These are phyloP conservation scores for Cryptosporidium sp. DNA, from an alignment of 169 alveolate species.

Conservation along the genomic window DNA sequence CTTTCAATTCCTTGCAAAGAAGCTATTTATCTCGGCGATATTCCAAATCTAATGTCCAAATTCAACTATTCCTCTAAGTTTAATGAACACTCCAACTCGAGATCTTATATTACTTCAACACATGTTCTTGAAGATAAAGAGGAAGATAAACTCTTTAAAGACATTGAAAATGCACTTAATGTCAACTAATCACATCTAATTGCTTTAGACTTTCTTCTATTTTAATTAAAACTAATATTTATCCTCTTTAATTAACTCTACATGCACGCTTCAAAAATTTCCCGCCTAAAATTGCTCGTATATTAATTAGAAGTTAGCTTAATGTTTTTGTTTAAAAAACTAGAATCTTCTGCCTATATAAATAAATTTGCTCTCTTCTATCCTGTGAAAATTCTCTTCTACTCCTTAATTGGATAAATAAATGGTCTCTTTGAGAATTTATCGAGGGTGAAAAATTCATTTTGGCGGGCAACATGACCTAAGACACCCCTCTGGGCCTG, in stretches of 20 bases:
- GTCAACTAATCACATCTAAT: neutral
- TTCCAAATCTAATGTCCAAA: conserved; percentile 13
- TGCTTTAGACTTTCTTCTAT: neutral
- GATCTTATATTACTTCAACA: neutral
- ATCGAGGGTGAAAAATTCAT: neutral
- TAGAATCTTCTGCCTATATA: neutral
- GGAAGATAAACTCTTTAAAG: conserved; percentile 9
- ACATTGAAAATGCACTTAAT: conserved; percentile 6
- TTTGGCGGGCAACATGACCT: conserved; percentile 22
- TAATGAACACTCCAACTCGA: neutral
- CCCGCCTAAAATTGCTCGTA: conserved; percentile 13
- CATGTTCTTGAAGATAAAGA: conserved; percentile 4
- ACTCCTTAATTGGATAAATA: no score
- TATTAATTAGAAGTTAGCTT: neutral
- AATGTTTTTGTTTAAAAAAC: neutral
- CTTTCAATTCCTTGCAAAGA: conserved; percentile 59
- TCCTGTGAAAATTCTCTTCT: neutral
- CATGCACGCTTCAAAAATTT: neutral
- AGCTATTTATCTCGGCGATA: conserved; percentile 26
- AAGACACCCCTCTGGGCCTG: conserved; percentile 76
- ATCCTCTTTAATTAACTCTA: neutral
- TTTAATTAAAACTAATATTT: neutral
- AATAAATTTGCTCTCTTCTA: neutral
- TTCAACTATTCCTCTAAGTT: neutral
- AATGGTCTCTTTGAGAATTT: no score